Base-by-base conservation (phyloP, 352 stramenopile genomes). In the Phytophthora hybrid region DNA sequence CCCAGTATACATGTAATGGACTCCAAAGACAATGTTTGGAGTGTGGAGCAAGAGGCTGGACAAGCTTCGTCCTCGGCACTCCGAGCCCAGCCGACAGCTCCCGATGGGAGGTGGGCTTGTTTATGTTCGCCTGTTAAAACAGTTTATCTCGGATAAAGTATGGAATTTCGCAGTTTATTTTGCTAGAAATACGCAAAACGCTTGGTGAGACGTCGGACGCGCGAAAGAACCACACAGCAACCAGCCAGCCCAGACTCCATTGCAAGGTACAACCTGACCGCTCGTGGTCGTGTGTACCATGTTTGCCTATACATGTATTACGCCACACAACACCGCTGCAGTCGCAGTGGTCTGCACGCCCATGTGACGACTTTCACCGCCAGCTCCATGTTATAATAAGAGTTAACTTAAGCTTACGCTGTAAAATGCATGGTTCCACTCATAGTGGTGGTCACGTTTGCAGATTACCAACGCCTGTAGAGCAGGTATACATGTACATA, bases 171-270 rank as follows among this genome's bases (percentile, higher is more conserved):
- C 13, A 49, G 37, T 39, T 44, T 44, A 11, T 51, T 41, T 68
- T 62, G 21, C 8, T 23, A 69, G 39, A 69, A 62, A 54, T 39
- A 63, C 52, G 52, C 51, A 8, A 13, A 16, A 46, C 59, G 34
- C 51, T 69, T 69, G 63, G 52, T 69, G 63, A 69, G 63, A 69
- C 63, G 63, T 63, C 53, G 47, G 34, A 37, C 52, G 58, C 58
- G 58, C 56, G 57, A 63, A 63, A 69, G 26, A 69, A 69, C 53
- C 37, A 26, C 18, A 16, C 54, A 63, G 55, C 55, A 63, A 57
- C 52, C 26, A 34, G 51, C 58, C 39, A 18, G 49, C 19, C 19
- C 8, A 21, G 18, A 51, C 41, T 51, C 41, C 19, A 51, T 51
- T 51, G 41, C 41, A 51, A 21, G 41, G 41, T 5, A 51, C 14